A percentile compares a stretch with the other conserved stretches of the same genome.
Evolutionary conservation across 169 alveolate genomes (phyloP).

Genomic region (Cryptosporidium andersoni): DNA sequence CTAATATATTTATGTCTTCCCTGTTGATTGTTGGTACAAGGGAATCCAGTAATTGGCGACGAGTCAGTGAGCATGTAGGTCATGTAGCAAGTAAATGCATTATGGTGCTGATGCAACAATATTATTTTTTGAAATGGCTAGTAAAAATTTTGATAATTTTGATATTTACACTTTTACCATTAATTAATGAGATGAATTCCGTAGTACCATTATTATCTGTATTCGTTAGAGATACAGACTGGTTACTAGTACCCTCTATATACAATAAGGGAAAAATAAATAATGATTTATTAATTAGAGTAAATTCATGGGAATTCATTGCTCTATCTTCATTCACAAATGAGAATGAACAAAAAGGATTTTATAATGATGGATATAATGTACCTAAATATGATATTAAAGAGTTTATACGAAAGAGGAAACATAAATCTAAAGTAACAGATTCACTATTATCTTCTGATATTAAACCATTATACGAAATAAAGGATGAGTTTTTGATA

Average conservation of each 20-base stretch:
- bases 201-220: conserved; percentile 39
- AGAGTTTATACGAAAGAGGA: too few species aligned
- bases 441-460: too few species aligned
- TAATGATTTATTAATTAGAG: conserved; percentile 31
- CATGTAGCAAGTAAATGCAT: conserved; percentile 10
- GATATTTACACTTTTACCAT: conserved; percentile 25
- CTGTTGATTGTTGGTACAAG: too few species aligned
- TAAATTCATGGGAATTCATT: conserved; percentile 20
- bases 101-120: background rate
- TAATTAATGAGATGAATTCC: conserved; percentile 40
- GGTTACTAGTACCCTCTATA: conserved; percentile 39
- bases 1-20: too few species aligned
- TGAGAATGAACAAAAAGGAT: too few species aligned
- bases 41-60: too few species aligned
- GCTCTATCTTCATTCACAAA: too few species aligned
- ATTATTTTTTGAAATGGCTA: conserved; percentile 30
- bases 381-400: too few species aligned
- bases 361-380: too few species aligned
- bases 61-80: background rate
- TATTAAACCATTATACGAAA: too few species aligned
- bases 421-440: too few species aligned
- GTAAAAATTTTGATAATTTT: conserved; percentile 34
- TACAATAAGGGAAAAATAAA: conserved; percentile 27
- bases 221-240: conserved; percentile 36
- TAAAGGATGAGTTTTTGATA: too few species aligned